These are phyloP conservation scores for Aspergillus ostianus DNA, from an alignment of 495 filamentous ascomycete genomes.

Conservation along the genomic window DNA sequence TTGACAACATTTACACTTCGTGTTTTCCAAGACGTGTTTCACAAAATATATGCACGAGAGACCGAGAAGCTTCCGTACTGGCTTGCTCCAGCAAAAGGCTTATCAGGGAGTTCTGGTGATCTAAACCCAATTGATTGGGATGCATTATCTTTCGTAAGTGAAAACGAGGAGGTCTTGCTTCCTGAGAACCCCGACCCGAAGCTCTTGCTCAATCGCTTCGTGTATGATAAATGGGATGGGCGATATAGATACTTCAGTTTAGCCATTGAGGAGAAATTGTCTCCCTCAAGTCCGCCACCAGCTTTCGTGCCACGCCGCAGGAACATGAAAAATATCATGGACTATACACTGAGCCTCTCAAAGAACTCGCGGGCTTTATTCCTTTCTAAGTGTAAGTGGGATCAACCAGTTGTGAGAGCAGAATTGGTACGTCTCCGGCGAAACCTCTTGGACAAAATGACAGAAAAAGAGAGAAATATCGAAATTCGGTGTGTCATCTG, in stretches of 20 bases:
- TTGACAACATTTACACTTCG: constrained; percentile 70
- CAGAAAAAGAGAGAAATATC: constrained; percentile 48
- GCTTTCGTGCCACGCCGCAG: constrained; percentile 45
- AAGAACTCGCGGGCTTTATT: constrained; percentile 48
- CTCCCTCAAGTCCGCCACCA: constrained; percentile 55
- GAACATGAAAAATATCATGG: constrained; percentile 60
- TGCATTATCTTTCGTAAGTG: constrained; percentile 49
- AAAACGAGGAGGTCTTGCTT: constrained; percentile 55
- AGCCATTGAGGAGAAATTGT: constrained; percentile 35
- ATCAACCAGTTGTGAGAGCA: constrained; percentile 77
- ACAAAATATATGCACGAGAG: constrained; percentile 72
- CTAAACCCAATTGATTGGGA: constrained; percentile 69
- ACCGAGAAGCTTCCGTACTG: constrained; percentile 76
- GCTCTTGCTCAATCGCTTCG: constrained; percentile 60
- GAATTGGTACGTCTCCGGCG: constrained; percentile 70
- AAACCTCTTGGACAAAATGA: constrained; percentile 71
- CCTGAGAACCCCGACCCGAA: constrained; percentile 50
- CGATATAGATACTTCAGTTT: constrained; percentile 48
- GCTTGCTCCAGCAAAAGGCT: constrained; percentile 63
- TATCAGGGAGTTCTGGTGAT: too few species aligned
- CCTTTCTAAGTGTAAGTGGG: constrained; percentile 44
- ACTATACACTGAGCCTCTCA: constrained; percentile 61
- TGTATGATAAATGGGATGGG: constrained; percentile 75
- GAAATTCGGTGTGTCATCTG: constrained; percentile 47
- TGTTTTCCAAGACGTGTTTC: constrained; percentile 84